phyloP scores from a whole-genome alignment of 176 grass and related monocot genomes.

The Carex myosuroides region DNA sequence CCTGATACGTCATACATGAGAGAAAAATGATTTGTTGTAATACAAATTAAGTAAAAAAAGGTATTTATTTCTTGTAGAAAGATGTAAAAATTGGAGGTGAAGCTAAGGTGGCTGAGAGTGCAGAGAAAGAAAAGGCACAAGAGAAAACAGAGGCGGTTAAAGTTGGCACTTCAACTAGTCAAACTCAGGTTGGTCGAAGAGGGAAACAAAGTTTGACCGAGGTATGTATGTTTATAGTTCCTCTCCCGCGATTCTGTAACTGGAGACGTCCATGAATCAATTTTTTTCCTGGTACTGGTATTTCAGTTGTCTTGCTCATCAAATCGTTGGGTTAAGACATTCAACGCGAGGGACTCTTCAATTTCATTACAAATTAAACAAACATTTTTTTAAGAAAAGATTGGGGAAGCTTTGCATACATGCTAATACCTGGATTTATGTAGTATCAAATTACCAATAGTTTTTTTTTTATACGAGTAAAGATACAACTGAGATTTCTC shows the following conservation, averaged over 20 bases:
- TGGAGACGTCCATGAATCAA: neutral
- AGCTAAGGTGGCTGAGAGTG: constrained; percentile 15
- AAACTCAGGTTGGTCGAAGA: constrained; percentile 29
- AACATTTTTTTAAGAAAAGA: too few relatives aligned
- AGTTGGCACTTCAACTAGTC: constrained; percentile 33
- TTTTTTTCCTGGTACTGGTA: neutral
- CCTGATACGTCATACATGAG: neutral
- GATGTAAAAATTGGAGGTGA: neutral
- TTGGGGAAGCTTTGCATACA: neutral
- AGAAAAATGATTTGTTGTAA: neutral
- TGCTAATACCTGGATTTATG: neutral
- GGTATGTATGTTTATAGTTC: constrained; percentile 18
- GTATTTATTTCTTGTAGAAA: neutral
- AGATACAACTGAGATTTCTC: neutral
- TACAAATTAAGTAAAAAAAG: neutral
- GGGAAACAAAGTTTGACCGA: constrained; percentile 53
- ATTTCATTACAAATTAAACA: too few relatives aligned
- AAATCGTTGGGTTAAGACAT: too few relatives aligned
- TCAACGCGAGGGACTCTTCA: too few relatives aligned
- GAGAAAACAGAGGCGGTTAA: constrained; percentile 46
- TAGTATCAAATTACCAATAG: neutral
- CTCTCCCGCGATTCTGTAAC: neutral
- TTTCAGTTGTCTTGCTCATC: too few relatives aligned
- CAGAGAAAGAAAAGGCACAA: constrained; percentile 37
- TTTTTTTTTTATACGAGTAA: neutral